Conservation (phyloP, 1,284 basidiomycete species). For the Cryptococcus neoformans region DNA sequence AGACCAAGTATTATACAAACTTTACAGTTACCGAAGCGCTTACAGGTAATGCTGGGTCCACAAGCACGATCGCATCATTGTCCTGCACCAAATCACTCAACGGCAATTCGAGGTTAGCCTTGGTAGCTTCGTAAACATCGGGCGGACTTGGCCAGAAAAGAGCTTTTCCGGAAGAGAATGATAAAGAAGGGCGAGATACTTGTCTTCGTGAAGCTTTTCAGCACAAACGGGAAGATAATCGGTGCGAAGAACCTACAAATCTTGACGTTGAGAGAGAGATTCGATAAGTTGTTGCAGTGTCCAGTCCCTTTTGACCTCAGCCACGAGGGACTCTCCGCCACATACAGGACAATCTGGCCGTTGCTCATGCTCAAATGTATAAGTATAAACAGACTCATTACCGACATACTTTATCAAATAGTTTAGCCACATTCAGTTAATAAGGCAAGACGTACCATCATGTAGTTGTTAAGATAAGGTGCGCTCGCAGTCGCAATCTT, state of each 20-base stretch:
- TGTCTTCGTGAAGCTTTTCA: slow-evolving; percentile 58
- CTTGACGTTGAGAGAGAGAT: slow-evolving; percentile 74
- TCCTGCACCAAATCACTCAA: slow-evolving; percentile 73
- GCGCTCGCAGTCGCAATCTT: slow-evolving; percentile 96
- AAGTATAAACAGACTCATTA: slow-evolving; percentile 94
- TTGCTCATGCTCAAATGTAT: slow-evolving; percentile 94
- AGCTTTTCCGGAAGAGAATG: slow-evolving; percentile 58
- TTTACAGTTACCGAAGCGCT: slow-evolving; percentile 66
- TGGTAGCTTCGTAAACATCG: slow-evolving; percentile 79
- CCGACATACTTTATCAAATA: slow-evolving; percentile 60
- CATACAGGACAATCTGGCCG: slow-evolving; percentile 95
- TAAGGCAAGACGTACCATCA: slow-evolving; percentile 66
- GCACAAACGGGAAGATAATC: neutral
- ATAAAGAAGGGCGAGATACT: slow-evolving; percentile 87
- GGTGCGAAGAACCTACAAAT: slow-evolving; percentile 63
- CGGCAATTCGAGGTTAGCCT: slow-evolving; percentile 81
- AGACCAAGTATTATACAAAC: slow-evolving; percentile 18
- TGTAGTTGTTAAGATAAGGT: slow-evolving; percentile 95
- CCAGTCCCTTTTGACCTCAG: slow-evolving; percentile 64
- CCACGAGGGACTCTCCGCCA: slow-evolving; percentile 78
- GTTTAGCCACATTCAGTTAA: neutral
- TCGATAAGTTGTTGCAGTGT: slow-evolving; percentile 84
- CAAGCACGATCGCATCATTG: slow-evolving; percentile 79
- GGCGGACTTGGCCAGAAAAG: slow-evolving; percentile 93
- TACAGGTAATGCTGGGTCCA: slow-evolving; percentile 84